phyloP scores from a whole-genome alignment of 768 basidiomycete species.

The Trametes villosa region DNA sequence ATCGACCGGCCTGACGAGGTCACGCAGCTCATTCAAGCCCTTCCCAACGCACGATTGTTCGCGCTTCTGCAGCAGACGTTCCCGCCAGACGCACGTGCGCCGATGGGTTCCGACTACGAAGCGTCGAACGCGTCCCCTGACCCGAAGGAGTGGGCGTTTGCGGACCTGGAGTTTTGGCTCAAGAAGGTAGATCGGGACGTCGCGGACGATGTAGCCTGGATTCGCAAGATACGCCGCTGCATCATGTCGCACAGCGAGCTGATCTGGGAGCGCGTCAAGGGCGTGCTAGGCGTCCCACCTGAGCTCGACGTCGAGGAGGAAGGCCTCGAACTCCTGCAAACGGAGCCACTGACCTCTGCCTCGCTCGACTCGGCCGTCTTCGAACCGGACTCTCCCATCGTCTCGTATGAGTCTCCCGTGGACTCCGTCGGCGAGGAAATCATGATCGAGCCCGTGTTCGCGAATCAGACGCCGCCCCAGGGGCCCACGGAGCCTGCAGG shows the following conservation, averaged over 20 bases:
- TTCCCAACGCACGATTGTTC: slow-evolving; percentile 72
- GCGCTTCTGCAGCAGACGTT: slow-evolving; percentile 76
- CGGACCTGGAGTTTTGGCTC: slow-evolving; percentile 71
- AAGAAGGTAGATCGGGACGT: slow-evolving; percentile 63
- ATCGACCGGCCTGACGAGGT: slow-evolving; percentile 84
- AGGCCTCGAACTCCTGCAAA: slow-evolving; percentile 10
- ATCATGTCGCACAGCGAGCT: slow-evolving; percentile 79
- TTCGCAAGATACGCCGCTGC: slow-evolving; percentile 71
- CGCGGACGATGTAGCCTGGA: slow-evolving; percentile 75
- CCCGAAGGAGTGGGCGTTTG: slow-evolving; percentile 71
- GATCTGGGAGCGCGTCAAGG: slow-evolving; percentile 91
- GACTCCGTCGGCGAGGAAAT: slow-evolving; percentile 25
- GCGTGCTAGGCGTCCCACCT: slow-evolving; percentile 83
- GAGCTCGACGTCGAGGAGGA: slow-evolving; percentile 72
- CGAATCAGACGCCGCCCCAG: slow-evolving; percentile 31
- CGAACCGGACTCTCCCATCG: slow-evolving; percentile 30
- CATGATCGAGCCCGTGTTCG: slow-evolving; percentile 40
- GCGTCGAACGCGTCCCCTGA: slow-evolving; percentile 43
- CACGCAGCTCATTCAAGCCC: slow-evolving; percentile 60
- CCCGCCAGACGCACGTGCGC: slow-evolving; percentile 36
- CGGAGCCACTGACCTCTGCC: slow-evolving; percentile 12
- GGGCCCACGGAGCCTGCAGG: slow-evolving; percentile 19
- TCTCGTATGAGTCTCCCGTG: neutral
- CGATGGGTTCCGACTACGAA: slow-evolving; percentile 33
- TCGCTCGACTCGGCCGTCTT: slow-evolving; percentile 26